Evolutionary conservation across 192 early-diverging fungal genomes (phyloP).

Genomic region (Powellomyces hirtus): DNA sequence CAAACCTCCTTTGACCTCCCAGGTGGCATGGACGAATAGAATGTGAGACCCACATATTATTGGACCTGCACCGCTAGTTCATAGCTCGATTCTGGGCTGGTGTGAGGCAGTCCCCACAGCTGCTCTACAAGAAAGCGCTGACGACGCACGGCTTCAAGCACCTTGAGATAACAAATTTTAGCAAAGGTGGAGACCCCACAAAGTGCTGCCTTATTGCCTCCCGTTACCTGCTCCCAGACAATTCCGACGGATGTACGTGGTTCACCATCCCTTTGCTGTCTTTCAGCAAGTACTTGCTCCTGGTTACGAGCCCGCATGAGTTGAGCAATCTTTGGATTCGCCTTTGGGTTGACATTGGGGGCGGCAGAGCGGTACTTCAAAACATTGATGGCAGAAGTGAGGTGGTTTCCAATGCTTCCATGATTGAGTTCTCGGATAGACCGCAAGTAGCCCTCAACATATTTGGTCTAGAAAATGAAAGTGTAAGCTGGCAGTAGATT

Average conservation of each 20-base stretch:
- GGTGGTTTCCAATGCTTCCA: slow-evolving; percentile 17
- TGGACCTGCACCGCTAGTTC: slow-evolving; percentile 2
- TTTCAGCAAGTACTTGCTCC: slow-evolving; percentile 8
- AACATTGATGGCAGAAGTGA: slow-evolving; percentile 15
- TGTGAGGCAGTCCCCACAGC: background rate
- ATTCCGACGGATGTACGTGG: background rate
- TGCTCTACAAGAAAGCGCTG: background rate
- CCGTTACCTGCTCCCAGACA: slow-evolving; percentile 7
- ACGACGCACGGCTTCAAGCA: slow-evolving; percentile 6
- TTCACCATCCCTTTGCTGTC: background rate
- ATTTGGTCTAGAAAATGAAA: background rate
- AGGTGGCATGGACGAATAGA: slow-evolving; percentile 14
- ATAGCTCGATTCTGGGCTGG: background rate
- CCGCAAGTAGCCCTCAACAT: slow-evolving; percentile 7
- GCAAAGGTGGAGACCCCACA: background rate
- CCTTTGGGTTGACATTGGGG: background rate
- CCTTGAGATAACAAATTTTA: background rate
- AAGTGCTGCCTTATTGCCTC: background rate
- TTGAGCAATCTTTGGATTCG: background rate
- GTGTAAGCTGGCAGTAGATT: background rate
- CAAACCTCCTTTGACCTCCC: background rate
- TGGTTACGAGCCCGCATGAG: background rate
- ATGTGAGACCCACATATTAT: background rate
- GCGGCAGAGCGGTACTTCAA: slow-evolving; percentile 2
- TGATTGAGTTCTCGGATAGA: background rate